These are phyloP conservation scores for Saccharomycopsis sp. DNA, from an alignment of 805 yeast species.

Conservation along the genomic window DNA sequence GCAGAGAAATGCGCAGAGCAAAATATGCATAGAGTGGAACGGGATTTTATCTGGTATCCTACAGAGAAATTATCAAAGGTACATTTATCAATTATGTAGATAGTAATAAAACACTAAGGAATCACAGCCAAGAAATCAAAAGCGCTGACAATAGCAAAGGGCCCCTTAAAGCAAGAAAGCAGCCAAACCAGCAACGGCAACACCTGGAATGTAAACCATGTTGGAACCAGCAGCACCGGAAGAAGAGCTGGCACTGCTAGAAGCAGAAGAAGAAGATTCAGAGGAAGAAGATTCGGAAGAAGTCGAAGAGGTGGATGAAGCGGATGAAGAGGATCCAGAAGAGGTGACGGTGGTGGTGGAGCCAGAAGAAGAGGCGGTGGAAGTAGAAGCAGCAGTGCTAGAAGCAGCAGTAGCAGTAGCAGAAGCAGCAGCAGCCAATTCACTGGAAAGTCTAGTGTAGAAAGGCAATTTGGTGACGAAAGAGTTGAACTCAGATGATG, in stretches of 20 bases:
- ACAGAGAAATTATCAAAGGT: too few species aligned
- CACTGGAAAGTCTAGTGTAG: conserved; percentile 14
- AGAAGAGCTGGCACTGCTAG: not conserved
- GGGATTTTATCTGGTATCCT: too few species aligned
- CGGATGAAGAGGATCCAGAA: conserved; percentile 1
- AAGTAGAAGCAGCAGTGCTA: conserved; percentile 6
- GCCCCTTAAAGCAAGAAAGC: conserved; percentile 4
- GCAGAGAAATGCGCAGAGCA: too few species aligned
- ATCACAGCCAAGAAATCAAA: too few species aligned
- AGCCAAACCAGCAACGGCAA: conserved; percentile 12
- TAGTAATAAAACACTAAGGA: too few species aligned
- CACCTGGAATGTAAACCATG: conserved; percentile 15
- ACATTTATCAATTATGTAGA: too few species aligned
- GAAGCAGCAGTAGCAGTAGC: conserved; percentile 12
- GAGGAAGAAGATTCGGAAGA: conserved; percentile 5
- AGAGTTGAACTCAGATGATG: conserved; percentile 17
- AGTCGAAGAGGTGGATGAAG: conserved; percentile 6
- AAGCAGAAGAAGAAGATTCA: not conserved
- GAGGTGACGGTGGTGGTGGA: conserved; percentile 6
- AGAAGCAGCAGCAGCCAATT: conserved; percentile 15
- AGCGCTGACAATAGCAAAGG: too few species aligned
- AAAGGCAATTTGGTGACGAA: conserved; percentile 20
- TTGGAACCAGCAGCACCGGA: conserved; percentile 11
- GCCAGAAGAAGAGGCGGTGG: conserved; percentile 6
- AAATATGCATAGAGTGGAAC: too few species aligned